These are phyloP conservation scores for Metarhizium guizhouense DNA, from an alignment of 2,329 filamentous ascomycete species.

Conservation along the genomic window DNA sequence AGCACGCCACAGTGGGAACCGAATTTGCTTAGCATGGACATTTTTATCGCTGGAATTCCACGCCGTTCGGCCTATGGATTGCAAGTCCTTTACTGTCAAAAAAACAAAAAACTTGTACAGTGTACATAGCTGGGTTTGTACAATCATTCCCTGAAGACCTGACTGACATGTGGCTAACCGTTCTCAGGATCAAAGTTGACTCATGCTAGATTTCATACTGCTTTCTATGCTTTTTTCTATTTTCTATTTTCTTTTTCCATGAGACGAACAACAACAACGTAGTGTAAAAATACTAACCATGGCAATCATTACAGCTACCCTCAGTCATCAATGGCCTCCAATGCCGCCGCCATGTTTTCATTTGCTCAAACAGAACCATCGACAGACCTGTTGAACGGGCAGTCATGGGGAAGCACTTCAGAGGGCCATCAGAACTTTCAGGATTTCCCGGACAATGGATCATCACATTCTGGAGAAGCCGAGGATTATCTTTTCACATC, in stretches of 20 bases:
- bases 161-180: constrained; percentile 15
- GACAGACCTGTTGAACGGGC: constrained; percentile 43
- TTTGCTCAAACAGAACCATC: constrained; percentile 52
- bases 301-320: constrained; percentile 48
- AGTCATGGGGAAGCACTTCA: constrained; percentile 46
- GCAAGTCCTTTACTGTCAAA: background rate
- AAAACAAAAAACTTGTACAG: background rate
- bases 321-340: constrained; percentile 41
- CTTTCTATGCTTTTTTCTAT: constrained; percentile 14
- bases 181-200: constrained; percentile 49
- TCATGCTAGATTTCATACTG: constrained; percentile 28
- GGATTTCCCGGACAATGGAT: constrained; percentile 42
- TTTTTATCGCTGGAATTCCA: background rate
- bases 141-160: constrained; percentile 11
- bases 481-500: constrained; percentile 48
- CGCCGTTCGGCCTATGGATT: background rate
- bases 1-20: too few species aligned
- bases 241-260: constrained; percentile 5
- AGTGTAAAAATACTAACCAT: constrained; percentile 49
- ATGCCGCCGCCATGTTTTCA: constrained; percentile 44
- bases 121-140: constrained; percentile 17
- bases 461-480: constrained; percentile 39
- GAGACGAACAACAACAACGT: constrained; percentile 4
- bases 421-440: constrained; percentile 54
- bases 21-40: too few species aligned